Conservation (phyloP, 768 basidiomycete species). For the Ephemerocybe angulata region DNA sequence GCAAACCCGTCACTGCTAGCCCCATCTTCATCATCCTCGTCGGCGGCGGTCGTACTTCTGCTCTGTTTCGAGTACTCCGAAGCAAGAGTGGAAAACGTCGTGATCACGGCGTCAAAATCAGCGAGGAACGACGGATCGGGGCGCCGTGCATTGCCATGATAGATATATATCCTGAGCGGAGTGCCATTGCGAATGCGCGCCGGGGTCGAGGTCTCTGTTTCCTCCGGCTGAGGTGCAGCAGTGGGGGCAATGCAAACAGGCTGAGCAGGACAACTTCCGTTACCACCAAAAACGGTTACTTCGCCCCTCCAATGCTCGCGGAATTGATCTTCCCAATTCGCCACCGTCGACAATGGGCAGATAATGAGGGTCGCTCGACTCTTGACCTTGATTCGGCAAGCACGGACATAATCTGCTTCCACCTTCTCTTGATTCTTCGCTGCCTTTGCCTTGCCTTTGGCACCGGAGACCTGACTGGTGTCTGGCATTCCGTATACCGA, state of each 20-base stretch:
- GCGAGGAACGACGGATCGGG: conserved; percentile 85
- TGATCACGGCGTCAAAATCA: conserved; percentile 96
- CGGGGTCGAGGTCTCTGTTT: conserved; percentile 29
- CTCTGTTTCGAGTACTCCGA: conserved; percentile 92
- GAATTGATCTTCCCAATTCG: conserved; percentile 99
- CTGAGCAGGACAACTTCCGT: conserved; percentile 40
- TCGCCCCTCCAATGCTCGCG: conserved; percentile 94
- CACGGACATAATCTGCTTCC: conserved; percentile 66
- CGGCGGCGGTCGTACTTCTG: conserved; percentile 53
- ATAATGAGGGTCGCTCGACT: conserved; percentile 93
- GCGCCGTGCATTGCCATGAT: conserved; percentile 87
- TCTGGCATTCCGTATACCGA: conserved; percentile 86
- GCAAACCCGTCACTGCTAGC: conserved; percentile 57
- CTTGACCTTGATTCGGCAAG: conserved; percentile 73
- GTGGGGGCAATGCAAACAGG: conserved; percentile 29
- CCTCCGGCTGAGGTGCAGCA: conserved; percentile 24
- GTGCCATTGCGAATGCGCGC: conserved; percentile 43
- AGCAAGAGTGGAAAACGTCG: conserved; percentile 93
- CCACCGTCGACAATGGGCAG: conserved; percentile 93
- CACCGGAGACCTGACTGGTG: conserved; percentile 21
- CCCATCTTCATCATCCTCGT: conserved; percentile 67
- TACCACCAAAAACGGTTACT: conserved; percentile 79
- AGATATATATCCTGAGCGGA: conserved; percentile 84
- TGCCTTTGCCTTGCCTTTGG: conserved; percentile 54
- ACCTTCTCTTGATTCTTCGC: conserved; percentile 65